phyloP scores from a whole-genome alignment of 2,329 filamentous ascomycete species.

The Cryphonectria japonica region DNA sequence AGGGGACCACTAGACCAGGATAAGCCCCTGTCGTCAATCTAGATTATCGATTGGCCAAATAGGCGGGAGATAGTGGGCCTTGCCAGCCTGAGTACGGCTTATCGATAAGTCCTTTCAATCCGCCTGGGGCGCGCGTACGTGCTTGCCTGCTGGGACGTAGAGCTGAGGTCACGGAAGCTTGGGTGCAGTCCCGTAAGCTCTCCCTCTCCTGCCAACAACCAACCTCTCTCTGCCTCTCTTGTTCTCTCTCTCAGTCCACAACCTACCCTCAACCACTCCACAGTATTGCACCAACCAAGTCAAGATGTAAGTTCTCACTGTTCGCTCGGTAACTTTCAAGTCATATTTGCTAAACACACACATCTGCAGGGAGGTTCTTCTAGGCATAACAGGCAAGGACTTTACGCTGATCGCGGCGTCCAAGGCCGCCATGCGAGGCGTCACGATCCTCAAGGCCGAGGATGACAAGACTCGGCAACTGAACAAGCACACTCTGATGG shows the following conservation, averaged over 20 bases:
- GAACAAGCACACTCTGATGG: slow-evolving; percentile 94
- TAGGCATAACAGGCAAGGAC: slow-evolving; percentile 98
- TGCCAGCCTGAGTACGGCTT: neutral
- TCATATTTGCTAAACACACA: slow-evolving; percentile 3
- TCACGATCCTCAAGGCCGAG: slow-evolving; percentile 89
- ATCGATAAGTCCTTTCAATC: slow-evolving; percentile 16
- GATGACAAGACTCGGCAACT: slow-evolving; percentile 96
- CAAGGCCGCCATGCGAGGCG: slow-evolving; percentile 97
- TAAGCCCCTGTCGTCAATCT: neutral
- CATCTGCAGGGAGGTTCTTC: slow-evolving; percentile 82
- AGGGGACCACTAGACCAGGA: slow-evolving; percentile 15
- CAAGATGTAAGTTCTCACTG: slow-evolving; percentile 30
- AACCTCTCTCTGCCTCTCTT: neutral
- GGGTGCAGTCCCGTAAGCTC: slow-evolving; percentile 17
- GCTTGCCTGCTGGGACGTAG: slow-evolving; percentile 24
- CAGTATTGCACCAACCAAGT: slow-evolving; percentile 20
- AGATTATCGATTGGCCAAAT: neutral
- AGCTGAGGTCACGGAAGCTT: slow-evolving; percentile 28
- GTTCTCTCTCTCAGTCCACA: neutral
- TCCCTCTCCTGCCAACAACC: slow-evolving; percentile 12
- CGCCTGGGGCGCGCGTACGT: slow-evolving; percentile 21
- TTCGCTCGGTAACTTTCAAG: neutral
- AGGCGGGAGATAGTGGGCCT: slow-evolving; percentile 6
- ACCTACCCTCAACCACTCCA: slow-evolving; percentile 6
- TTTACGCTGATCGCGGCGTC: slow-evolving; percentile 97